Base-by-base conservation (phyloP, 2,329 filamentous ascomycete species). In the Canariomyces notabilis region DNA sequence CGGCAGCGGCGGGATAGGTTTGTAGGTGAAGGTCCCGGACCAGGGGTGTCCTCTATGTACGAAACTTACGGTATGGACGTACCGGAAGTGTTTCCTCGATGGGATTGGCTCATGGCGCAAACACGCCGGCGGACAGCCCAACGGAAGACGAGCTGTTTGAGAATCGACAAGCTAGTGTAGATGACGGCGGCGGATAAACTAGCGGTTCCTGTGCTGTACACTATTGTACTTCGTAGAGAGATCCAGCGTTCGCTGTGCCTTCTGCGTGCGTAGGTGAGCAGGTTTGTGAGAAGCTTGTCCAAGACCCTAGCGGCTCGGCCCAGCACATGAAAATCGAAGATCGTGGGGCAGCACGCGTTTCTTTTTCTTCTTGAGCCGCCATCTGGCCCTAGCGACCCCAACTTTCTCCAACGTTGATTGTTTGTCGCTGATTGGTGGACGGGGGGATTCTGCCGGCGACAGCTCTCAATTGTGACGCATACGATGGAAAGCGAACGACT, bases 321-420 rank as follows among this genome's bases (percentile, higher is more conserved):
- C 40, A 37, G 39, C n/a, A 26, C 19, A n/a, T n/a, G n/a, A n/a
- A n/a, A n/a, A n/a, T n/a, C n/a, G n/a, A n/a, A 37, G 36, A 51
- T 56, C 50, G 36, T 42, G 48, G 51, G 53, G 44, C 51, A 29
- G 26, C 26, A 12, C 14, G 26, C 20, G 23, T 39, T 38, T 50
- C 37, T 36, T 44, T 53, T 54, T 48, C 38, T 34, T 48, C 41
- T 46, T 50, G 47, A 54, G 49, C 53, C 51, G 48, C 50, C 42
- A 47, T 43, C 37, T 16, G 35, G 39, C 22, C 44, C 48, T 35
- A 18, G 16, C 37, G 33, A 42, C 54, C 38, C 46, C 48, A 50
- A 48, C 18, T 43, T 53, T 50, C 44, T 49, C 47, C 44, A 53
- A 53, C 40, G 21, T 37, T 14, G 40, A n/a, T 16, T 37, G 22